These are phyloP conservation scores for Prunella vulgaris DNA, from an alignment of 257 asterid genomes.

Conservation along the genomic window DNA sequence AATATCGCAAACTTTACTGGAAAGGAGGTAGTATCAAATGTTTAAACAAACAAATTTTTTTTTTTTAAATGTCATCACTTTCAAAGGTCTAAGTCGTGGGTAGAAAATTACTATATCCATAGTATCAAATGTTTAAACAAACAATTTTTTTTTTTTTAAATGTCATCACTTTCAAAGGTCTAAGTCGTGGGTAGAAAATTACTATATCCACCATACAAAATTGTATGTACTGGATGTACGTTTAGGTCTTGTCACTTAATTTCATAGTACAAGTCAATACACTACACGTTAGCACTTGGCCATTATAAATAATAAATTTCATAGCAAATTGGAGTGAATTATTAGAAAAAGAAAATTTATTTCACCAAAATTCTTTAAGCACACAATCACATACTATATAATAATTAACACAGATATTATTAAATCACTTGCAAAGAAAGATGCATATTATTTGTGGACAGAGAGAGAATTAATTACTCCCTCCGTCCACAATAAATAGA, in stretches of 20 bases:
- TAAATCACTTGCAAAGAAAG: too few species aligned
- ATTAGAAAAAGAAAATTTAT: neutral
- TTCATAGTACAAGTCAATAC: constrained; percentile 9
- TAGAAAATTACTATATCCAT: constrained; percentile 1
- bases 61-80: neutral
- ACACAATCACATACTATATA: neutral
- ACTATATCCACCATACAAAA: neutral
- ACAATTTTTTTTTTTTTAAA: too few species aligned
- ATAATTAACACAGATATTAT: too few species aligned
- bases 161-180: neutral
- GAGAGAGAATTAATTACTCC: too few species aligned
- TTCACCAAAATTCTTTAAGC: neutral
- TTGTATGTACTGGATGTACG: constrained; percentile 23
- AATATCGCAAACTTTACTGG: too few species aligned
- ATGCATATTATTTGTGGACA: too few species aligned
- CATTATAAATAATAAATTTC: neutral
- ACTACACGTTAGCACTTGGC: neutral
- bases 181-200: constrained; percentile 3
- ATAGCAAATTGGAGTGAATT: neutral
- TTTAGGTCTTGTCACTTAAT: neutral
- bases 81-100: neutral
- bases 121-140: too few species aligned
- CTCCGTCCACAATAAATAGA: too few species aligned
- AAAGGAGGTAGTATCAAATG: too few species aligned
- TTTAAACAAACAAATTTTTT: too few species aligned